Evolutionary conservation across 1,284 basidiomycete genomes (phyloP), one percentile per base, ranked within the genome.

Genomic region (Boletus coffeatus): DNA sequence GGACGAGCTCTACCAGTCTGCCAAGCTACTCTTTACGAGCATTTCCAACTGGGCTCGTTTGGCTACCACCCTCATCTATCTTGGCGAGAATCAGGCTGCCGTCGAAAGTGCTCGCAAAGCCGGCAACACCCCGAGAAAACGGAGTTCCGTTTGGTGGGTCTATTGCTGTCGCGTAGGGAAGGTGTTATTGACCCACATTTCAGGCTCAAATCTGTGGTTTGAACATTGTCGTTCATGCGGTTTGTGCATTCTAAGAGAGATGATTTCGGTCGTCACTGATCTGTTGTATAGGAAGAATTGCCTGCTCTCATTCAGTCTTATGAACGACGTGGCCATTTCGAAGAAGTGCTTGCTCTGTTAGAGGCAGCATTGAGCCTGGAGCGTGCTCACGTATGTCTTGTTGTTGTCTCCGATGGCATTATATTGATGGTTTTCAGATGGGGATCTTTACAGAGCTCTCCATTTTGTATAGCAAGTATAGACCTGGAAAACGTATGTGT

Each of bases 61-160:
- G 64, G 97, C 97, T 2, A 99, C 97, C 1, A 99, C 97, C 8
- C 86, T 98, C 71, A 98, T 99, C 75, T 99, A 99, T 79, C 86
- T 99, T 58, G 93, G 94, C 62, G 96, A 99, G 79, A 98, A 98
- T 76, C 96, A 98, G 77, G 87, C 93, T 60, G 97, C 97, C 18
- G 97, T 99, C 18, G 97, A 99, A 77, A 97, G 96, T 67, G 97
- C 97, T 18, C 85, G 97, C 67, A 99, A 99, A 77, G 97, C 97
- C 18, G 97, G 97, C 37, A 99, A 99, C 76, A 99, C 97, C 10
- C 94, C 62, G 95, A 97, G 81, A 98, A 98, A 81, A 81, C 86
- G 67, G 97, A 99, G 75, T 99, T 98, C 86, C 92, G 94, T 68
- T 78, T 98, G 72, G 86, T 86, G 64, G 52, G 78, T 75, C 48